Conservation (phyloP, 1,284 basidiomycete genomes). For the Volvariella surrecta region DNA sequence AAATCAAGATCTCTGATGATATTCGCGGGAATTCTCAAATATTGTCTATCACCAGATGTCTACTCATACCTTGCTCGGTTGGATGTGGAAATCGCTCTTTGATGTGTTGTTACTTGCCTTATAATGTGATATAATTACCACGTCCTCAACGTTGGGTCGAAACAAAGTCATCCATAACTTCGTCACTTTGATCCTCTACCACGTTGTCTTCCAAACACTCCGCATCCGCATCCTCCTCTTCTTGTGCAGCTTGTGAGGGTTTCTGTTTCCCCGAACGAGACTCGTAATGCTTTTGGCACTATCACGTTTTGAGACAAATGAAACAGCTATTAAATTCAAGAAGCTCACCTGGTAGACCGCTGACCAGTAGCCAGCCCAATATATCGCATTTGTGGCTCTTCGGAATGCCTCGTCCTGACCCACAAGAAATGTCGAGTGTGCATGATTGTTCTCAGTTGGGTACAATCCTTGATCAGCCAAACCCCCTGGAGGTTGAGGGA, state of each 20-base stretch:
- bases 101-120: constrained; percentile 8
- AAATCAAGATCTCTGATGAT: constrained; percentile 79
- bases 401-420: constrained; percentile 65
- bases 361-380: constrained; percentile 80
- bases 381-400: constrained; percentile 66
- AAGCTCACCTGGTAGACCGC: constrained; percentile 64
- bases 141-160: constrained; percentile 26
- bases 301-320: too few species aligned
- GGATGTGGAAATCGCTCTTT: constrained; percentile 73
- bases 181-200: constrained; percentile 11
- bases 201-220: constrained; percentile 10
- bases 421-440: constrained; percentile 15
- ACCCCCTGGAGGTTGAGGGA: constrained; percentile 16
- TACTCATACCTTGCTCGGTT: constrained; percentile 80
- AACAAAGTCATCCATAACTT: constrained; percentile 19
- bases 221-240: too few species aligned
- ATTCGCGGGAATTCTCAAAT: constrained; percentile 82
- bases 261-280: too few species aligned
- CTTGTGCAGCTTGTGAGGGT: too few species aligned
- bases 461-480: constrained; percentile 12
- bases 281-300: too few species aligned
- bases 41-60: constrained; percentile 85
- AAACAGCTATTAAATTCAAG: too few species aligned
- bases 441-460: constrained; percentile 17
- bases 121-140: too few species aligned